Evolutionary conservation across 805 yeast genomes (phyloP).

Genomic region (Myxozyma sirexii): DNA sequence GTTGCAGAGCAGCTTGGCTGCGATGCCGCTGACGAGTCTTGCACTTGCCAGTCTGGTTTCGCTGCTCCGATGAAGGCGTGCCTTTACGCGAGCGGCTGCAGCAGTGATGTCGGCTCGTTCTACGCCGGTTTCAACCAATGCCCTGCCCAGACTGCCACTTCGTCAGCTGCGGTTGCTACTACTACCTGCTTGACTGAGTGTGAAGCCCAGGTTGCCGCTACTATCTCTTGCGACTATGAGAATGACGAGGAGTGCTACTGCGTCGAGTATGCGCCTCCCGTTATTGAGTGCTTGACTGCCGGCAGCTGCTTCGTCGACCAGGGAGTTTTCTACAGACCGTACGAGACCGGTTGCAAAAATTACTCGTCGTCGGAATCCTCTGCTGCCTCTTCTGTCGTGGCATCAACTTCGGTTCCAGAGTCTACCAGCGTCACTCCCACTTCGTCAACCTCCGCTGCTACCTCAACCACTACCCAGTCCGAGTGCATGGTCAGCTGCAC

Average conservation of each 20-base stretch:
- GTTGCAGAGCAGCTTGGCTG: not conserved
- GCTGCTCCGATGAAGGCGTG: not conserved
- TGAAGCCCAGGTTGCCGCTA: not conserved
- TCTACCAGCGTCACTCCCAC: not conserved
- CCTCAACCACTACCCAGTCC: not conserved
- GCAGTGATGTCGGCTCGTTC: not conserved
- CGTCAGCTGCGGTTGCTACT: not conserved
- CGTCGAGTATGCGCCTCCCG: not conserved
- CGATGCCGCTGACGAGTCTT: not conserved
- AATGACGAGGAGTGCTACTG: not conserved
- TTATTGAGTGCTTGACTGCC: not conserved
- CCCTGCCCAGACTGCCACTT: not conserved
- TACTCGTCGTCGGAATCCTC: not conserved
- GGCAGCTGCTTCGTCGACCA: not conserved
- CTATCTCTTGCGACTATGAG: not conserved
- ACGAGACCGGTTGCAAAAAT: not conserved
- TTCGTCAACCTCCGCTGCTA: not conserved
- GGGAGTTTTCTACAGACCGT: not conserved
- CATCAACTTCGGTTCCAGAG: no score
- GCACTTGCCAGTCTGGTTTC: not conserved
- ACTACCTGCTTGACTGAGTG: not conserved
- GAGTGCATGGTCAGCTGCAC: not conserved
- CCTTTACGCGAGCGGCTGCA: not conserved
- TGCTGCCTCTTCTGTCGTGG: not conserved
- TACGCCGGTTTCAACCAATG: not conserved